These are phyloP conservation scores for Coleophoma eucalyptorum DNA, from an alignment of 2,329 filamentous ascomycete genomes.

Conservation along the genomic window DNA sequence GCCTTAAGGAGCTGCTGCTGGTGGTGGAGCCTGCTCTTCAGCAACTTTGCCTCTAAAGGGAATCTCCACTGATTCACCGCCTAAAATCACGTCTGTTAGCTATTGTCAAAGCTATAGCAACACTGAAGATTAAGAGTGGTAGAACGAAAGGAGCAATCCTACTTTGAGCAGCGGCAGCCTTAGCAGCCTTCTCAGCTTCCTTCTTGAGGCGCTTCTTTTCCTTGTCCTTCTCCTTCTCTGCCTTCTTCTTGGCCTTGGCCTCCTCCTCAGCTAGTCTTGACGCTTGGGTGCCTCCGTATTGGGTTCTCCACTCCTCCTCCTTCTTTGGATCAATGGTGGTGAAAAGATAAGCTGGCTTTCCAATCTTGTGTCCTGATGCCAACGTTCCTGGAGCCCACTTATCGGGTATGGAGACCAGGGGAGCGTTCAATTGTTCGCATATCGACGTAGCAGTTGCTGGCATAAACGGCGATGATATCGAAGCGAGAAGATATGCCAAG, in stretches of 20 bases:
- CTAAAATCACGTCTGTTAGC: not conserved
- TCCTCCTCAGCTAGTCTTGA: conserved; percentile 70
- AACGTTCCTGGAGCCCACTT: conserved; percentile 60
- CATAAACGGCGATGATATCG: conserved; percentile 79
- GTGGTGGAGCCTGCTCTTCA: conserved; percentile 27
- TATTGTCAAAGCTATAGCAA: not conserved
- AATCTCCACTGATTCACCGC: conserved; percentile 11
- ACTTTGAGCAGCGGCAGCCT: conserved; percentile 3
- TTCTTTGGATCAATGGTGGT: conserved; percentile 78
- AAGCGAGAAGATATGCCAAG: conserved; percentile 77
- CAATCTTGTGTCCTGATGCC: conserved; percentile 74
- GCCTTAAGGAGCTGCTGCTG: conserved; percentile 22
- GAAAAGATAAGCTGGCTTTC: conserved; percentile 76
- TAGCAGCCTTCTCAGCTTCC: conserved; percentile 28
- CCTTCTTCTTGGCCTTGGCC: conserved; percentile 36
- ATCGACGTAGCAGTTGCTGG: conserved; percentile 75
- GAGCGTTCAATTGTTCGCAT: conserved; percentile 66
- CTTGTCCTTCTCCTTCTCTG: conserved; percentile 35
- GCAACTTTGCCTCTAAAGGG: conserved; percentile 23
- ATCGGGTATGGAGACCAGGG: conserved; percentile 58
- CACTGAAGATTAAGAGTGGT: not conserved
- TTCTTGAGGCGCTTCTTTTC: conserved; percentile 42
- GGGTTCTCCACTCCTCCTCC: conserved; percentile 76
- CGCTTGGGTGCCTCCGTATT: conserved; percentile 64
- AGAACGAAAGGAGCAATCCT: not conserved